Base-by-base conservation (phyloP, 495 filamentous ascomycete species). In the Echria macrotheca region DNA sequence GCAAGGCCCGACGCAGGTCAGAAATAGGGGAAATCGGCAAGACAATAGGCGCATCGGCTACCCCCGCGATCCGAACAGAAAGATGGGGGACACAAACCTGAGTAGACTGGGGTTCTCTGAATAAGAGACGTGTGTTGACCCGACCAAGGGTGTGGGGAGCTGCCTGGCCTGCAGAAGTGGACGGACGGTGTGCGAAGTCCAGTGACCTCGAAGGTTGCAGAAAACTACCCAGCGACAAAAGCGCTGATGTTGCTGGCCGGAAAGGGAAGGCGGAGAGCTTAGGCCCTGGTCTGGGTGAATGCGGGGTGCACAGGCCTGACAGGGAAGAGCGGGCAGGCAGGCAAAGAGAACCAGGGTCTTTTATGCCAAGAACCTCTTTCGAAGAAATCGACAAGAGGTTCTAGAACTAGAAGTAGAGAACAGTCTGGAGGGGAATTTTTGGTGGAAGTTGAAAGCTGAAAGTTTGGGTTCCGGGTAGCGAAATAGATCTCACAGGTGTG, bases 251-350 rank as follows among this genome's bases (percentile, higher is more conserved):
- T 25, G 25, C 33, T 19, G 35, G 19, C 50, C 33, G 14, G 44
- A 51, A 54, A 48, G 2, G 44, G 53, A 56, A 59, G 57, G 53
- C 53, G 57, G 53, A 51, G 54, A 56, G 18, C 24, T 7, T 38
- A 12, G 51, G 28, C n/a, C n/a, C n/a, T n/a, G n/a, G n/a, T n/a
- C n/a, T n/a, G n/a, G n/a, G n/a, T n/a, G n/a, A n/a, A 36, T 49
- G 51, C 29, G 50, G 41, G 40, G 38, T 41, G 22, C 2, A n/a
- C n/a, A 17, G 14, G 8, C 17, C 2, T 15, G 18, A 3, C n/a
- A n/a, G n/a, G n/a, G n/a, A n/a, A n/a, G n/a, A n/a, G n/a, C n/a
- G n/a, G n/a, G n/a, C n/a, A n/a, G n/a, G n/a, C n/a, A n/a, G n/a
- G n/a, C n/a, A n/a, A n/a, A 22, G 19, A n/a, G 7, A 21, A 3